Evolutionary conservation across 2,329 filamentous ascomycete genomes (phyloP), one percentile per base, ranked within the genome.

Genomic region (Nigrospora sphaerica): DNA sequence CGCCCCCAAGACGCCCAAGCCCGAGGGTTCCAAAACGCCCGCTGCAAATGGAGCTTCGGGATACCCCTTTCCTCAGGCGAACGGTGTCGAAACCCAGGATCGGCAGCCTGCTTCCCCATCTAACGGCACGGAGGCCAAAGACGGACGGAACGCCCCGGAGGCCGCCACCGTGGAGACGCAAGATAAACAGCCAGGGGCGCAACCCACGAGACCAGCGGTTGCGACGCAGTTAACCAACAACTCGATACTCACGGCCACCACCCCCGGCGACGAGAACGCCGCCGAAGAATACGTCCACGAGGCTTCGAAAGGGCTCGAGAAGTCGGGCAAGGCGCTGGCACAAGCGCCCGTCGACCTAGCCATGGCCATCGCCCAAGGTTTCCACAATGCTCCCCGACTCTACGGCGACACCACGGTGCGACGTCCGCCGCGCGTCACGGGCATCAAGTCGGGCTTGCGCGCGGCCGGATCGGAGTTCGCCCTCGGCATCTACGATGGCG

Each of bases 371-470:
- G 80, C 80, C 1, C 81, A 86, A 57, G 83, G 83, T 2, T 86
- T 86, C 52, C 83, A 86, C 59, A 87, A 87, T 52, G 81, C 81
- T 0, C 83, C 83, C 2, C 75, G 81, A 2, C 69, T 88, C 0
- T 88, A 87, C 53, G 83, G 83, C 13, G 84, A 88, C 54, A 75
- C 80, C 42, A 86, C 83, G 2, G 84, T 88, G 2, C 75, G 84
- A 4, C 73, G 74, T 2, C 80, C 81, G 1, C 73, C 73, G 2
- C 74, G 80, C 9, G 77, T 87, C 37, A 86, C 81, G 1, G 84
- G 82, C 2, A 73, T 86, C 47, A 70, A 73, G 42, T 85, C 81
- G 2, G 84, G 83, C 1, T 66, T 82, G 11, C 72, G 71, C 34
- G 83, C 82, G 0, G 81, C 81, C 0, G 69, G 80, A 6, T 67